Percentiles rank a stretch among this genome's conserved stretches.
Evolutionary conservation across 163 green algal species (phyloP).

Genomic region (Chlamydomonas reinhardtii): DNA sequence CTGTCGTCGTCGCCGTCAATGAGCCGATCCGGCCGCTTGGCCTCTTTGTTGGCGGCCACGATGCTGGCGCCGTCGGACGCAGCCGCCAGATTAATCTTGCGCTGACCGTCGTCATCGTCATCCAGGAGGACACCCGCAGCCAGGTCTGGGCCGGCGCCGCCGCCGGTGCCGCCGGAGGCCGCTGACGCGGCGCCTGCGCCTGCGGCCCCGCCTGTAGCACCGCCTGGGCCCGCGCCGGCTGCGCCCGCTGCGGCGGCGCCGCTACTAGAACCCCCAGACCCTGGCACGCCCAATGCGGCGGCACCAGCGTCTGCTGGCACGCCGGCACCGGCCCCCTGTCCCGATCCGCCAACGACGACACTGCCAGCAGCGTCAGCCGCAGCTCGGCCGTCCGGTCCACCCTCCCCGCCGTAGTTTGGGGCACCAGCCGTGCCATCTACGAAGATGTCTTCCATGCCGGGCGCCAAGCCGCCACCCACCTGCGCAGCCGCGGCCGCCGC

Average conservation of each 20-base stretch:
- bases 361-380: too few species aligned
- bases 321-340: too few species aligned
- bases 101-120: conserved; percentile 44
- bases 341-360: too few species aligned
- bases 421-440: neutral
- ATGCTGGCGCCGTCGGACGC: conserved; percentile 68
- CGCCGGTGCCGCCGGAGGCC: neutral
- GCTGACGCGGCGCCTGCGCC: neutral
- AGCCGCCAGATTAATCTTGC: conserved; percentile 59
- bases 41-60: conserved; percentile 84
- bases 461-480: too few species aligned
- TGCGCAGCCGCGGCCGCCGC: neutral
- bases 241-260: too few species aligned
- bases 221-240: neutral
- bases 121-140: neutral
- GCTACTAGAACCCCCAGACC: neutral
- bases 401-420: too few species aligned
- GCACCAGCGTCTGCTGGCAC: too few species aligned
- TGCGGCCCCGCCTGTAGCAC: neutral
- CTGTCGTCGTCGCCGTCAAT: conserved; percentile 88
- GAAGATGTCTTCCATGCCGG: conserved; percentile 13
- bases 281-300: too few species aligned
- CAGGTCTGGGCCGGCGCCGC: neutral
- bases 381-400: too few species aligned
- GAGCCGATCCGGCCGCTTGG: conserved; percentile 71